Conservation (phyloP, 208 protist species). For the Acanthamoeba triangularis region DNA sequence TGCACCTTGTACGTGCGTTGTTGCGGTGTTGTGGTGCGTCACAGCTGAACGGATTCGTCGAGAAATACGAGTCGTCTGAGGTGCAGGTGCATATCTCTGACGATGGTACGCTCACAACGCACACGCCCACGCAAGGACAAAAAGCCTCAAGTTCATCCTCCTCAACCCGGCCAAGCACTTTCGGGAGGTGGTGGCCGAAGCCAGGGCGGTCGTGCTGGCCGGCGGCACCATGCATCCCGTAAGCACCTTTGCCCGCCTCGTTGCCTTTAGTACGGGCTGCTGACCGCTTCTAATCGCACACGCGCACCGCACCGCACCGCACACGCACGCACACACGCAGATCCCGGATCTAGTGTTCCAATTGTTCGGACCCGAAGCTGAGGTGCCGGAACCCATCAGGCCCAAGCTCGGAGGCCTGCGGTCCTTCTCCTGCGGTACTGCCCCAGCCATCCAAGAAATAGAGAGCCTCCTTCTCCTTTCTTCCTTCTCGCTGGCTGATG, state of each 20-base stretch:
- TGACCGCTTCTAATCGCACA: too few species aligned
- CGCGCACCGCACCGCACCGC: too few species aligned
- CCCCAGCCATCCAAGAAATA: too few species aligned
- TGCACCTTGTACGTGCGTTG: neutral
- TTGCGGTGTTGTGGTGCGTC: neutral
- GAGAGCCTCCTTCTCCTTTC: too few species aligned
- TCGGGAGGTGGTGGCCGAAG: slow-evolving; percentile 89
- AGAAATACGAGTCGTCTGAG: slow-evolving; percentile 38
- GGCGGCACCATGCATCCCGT: slow-evolving; percentile 84
- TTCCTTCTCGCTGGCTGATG: too few species aligned
- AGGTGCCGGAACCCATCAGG: slow-evolving; percentile 76
- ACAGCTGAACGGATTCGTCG: slow-evolving; percentile 50
- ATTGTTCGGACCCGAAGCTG: slow-evolving; percentile 41
- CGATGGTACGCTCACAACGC: neutral
- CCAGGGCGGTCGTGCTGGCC: slow-evolving; percentile 83
- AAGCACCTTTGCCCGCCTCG: neutral
- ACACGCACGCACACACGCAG: neutral
- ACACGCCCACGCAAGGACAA: neutral
- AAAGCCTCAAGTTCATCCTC: slow-evolving; percentile 86
- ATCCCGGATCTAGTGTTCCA: slow-evolving; percentile 78
- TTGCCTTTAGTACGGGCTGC: too few species aligned
- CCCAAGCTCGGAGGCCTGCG: slow-evolving; percentile 66
- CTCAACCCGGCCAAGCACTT: slow-evolving; percentile 90
- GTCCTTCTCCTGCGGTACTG: neutral
- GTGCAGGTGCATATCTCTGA: slow-evolving; percentile 12